Conservation (phyloP, 1,139 yeast species). For the Kluyveromyces sp. region DNA sequence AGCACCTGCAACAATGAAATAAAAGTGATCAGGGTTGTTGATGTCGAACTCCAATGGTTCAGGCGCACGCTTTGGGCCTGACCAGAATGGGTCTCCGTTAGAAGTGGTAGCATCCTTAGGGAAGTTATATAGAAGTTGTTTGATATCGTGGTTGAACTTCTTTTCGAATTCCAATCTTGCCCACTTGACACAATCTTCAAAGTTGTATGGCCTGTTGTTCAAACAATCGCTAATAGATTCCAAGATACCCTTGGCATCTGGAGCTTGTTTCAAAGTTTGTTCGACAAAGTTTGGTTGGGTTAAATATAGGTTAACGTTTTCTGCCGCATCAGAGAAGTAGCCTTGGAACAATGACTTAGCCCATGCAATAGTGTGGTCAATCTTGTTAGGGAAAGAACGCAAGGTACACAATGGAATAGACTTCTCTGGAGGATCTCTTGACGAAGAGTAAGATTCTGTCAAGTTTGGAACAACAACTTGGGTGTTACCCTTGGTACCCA, state of each 20-base stretch:
- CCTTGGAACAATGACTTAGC: conserved; percentile 93
- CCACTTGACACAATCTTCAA: conserved; percentile 94
- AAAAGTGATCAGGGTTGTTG: conserved; percentile 66
- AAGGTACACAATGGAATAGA: conserved; percentile 94
- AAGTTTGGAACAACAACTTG: conserved; percentile 90
- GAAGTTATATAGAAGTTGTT: conserved; percentile 85
- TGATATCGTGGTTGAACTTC: conserved; percentile 76
- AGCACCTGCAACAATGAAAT: conserved; percentile 84
- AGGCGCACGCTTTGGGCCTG: conserved; percentile 97
- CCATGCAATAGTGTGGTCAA: conserved; percentile 99
- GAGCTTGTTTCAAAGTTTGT: conserved; percentile 80
- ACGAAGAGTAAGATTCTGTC: conserved; percentile 92
- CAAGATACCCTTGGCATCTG: conserved; percentile 81
- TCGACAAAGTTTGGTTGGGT: conserved; percentile 92
- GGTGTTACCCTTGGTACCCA: conserved; percentile 97
- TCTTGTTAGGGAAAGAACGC: conserved; percentile 94
- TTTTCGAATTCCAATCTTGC: conserved; percentile 83
- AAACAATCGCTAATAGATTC: conserved; percentile 70
- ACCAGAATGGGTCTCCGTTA: conserved; percentile 92
- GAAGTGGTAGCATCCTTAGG: conserved; percentile 91
- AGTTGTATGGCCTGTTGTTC: conserved; percentile 74
- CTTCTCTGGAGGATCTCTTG: conserved; percentile 98
- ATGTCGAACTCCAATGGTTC: conserved; percentile 71
- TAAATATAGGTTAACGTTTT: conserved; percentile 83
- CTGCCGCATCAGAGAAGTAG: conserved; percentile 84